Percentiles rank a stretch among this genome's conserved stretches.
phyloP scores from a whole-genome alignment of 2,329 filamentous ascomycete species.

The Blastomyces silverae region DNA sequence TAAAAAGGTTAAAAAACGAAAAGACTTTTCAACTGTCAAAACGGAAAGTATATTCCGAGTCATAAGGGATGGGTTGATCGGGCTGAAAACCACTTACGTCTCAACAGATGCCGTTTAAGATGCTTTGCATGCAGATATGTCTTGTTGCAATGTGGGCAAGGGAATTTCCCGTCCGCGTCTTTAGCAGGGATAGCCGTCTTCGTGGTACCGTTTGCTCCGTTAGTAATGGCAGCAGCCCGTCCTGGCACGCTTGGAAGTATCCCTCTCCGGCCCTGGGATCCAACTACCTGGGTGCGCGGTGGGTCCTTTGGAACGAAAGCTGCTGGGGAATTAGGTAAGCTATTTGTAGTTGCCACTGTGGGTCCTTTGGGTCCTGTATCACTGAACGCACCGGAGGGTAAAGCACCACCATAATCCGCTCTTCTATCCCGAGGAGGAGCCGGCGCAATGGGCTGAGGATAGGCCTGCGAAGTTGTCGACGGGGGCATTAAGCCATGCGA shows the following conservation, averaged over 20 bases:
- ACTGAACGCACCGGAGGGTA: constrained; percentile 63
- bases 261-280: constrained; percentile 84
- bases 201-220: constrained; percentile 53
- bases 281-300: constrained; percentile 73
- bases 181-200: constrained; percentile 84
- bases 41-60: constrained; percentile 7
- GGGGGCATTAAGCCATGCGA: constrained; percentile 56
- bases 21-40: constrained; percentile 14
- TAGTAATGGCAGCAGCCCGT: constrained; percentile 65
- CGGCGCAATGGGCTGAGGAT: constrained; percentile 69
- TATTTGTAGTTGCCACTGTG: constrained; percentile 44
- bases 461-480: constrained; percentile 58
- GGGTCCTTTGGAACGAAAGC: constrained; percentile 38
- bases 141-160: constrained; percentile 96
- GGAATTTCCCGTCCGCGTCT: constrained; percentile 96
- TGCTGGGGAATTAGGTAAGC: constrained; percentile 36
- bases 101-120: constrained; percentile 86
- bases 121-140: constrained; percentile 97
- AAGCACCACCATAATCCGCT: constrained; percentile 58
- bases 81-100: constrained; percentile 64
- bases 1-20: constrained; percentile 27
- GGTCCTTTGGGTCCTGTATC: constrained; percentile 49
- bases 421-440: constrained; percentile 52
- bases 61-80: neutral
- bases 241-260: constrained; percentile 88